phyloP scores from a whole-genome alignment of 2,329 filamentous ascomycete genomes.

The Aspergillus calidoustus region DNA sequence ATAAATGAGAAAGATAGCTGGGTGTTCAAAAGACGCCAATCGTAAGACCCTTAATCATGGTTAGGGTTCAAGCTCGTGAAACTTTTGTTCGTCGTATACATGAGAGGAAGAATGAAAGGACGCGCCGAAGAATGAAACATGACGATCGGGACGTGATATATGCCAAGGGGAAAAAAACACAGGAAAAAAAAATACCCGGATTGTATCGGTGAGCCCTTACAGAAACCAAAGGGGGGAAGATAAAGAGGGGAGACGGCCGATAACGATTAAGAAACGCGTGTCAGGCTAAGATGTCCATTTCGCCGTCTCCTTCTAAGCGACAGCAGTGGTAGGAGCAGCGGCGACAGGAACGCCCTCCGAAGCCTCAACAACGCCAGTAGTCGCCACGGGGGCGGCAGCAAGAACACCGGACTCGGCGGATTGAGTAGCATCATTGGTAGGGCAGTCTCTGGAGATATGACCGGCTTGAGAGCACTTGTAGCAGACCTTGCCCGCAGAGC shows the following conservation, averaged over 20 bases:
- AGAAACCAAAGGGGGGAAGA: constrained; percentile 21
- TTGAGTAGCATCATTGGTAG: constrained; percentile 66
- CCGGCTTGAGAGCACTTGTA: constrained; percentile 96
- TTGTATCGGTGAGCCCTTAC: constrained; percentile 36
- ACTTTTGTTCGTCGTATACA: constrained; percentile 51
- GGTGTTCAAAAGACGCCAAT: constrained; percentile 49
- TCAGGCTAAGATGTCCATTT: neutral
- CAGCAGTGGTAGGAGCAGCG: constrained; percentile 48
- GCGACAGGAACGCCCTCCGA: constrained; percentile 40
- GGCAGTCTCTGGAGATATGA: constrained; percentile 95
- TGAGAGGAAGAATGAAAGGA: constrained; percentile 36
- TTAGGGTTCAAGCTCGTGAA: constrained; percentile 44
- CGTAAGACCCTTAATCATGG: constrained; percentile 44
- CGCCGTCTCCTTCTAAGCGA: constrained; percentile 42
- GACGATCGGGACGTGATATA: constrained; percentile 39
- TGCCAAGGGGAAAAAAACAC: constrained; percentile 41
- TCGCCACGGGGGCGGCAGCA: constrained; percentile 31
- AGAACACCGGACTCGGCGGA: constrained; percentile 40
- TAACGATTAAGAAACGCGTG: constrained; percentile 22
- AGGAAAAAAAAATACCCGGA: constrained; percentile 29
- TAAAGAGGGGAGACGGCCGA: constrained; percentile 22
- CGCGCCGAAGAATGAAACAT: constrained; percentile 34
- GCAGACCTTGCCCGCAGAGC: constrained; percentile 97
- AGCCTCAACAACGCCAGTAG: constrained; percentile 47
- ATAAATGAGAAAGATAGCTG: constrained; percentile 40